Conservation (phyloP, 495 filamentous ascomycete genomes). For the Trichoderma erinaceum region DNA sequence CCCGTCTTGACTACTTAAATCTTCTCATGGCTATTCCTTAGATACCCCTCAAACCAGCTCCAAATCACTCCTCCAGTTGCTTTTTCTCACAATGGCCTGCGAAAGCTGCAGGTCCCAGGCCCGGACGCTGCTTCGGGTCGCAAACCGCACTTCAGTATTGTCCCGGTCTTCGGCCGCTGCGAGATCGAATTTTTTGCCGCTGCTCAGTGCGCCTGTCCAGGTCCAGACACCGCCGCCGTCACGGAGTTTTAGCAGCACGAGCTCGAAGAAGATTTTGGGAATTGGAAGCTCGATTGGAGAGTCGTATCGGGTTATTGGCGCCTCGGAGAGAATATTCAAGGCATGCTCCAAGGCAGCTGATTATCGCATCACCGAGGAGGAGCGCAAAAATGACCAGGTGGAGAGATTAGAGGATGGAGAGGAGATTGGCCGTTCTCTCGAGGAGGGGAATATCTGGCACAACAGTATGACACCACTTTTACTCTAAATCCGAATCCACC, state of each 20-base stretch:
- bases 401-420: slow-evolving; percentile 64
- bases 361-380: slow-evolving; percentile 60
- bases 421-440: slow-evolving; percentile 66
- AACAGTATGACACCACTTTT: slow-evolving; percentile 47
- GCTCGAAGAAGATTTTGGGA: not conserved
- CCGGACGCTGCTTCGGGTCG: slow-evolving; percentile 25
- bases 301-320: slow-evolving; percentile 38
- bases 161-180: slow-evolving; percentile 12
- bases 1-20: not conserved
- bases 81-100: slow-evolving; percentile 26
- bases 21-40: not conserved
- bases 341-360: slow-evolving; percentile 68
- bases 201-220: not conserved
- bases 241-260: slow-evolving; percentile 5
- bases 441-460: slow-evolving; percentile 63
- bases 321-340: slow-evolving; percentile 61
- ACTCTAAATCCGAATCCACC: not conserved
- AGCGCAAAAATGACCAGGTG: slow-evolving; percentile 49
- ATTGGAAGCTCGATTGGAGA: slow-evolving; percentile 4
- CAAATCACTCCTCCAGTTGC: not conserved
- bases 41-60: not conserved
- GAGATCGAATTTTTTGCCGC: not conserved
- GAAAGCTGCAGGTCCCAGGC: slow-evolving; percentile 29
- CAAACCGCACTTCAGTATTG: slow-evolving; percentile 18
- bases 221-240: not conserved